Conservation (phyloP, 108 stramenopile species). For the Stephanodiscus minutulus region DNA sequence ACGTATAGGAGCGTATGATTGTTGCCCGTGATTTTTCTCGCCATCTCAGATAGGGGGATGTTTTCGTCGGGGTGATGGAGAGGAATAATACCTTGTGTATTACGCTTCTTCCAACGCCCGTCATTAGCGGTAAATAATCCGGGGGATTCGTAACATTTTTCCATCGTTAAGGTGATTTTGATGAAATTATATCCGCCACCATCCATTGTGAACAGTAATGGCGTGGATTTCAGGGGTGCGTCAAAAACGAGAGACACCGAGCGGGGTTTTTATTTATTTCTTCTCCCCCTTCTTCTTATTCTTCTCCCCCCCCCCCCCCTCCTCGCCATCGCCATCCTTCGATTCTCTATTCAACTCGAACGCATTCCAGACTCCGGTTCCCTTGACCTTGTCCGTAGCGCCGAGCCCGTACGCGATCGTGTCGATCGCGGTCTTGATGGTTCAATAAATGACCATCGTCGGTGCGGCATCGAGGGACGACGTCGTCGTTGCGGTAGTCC, state of each 20-base stretch:
- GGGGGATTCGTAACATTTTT: neutral
- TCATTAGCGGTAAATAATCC: conserved; percentile 10
- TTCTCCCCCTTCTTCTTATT: conserved; percentile 25
- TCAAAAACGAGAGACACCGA: too few relatives aligned
- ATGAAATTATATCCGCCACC: too few relatives aligned
- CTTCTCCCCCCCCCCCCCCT: conserved; percentile 25
- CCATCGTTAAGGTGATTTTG: neutral
- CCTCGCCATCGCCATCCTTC: conserved; percentile 34
- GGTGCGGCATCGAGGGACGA: conserved; percentile 60
- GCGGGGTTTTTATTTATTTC: too few relatives aligned
- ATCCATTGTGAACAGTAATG: too few relatives aligned
- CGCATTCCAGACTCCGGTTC: conserved; percentile 75
- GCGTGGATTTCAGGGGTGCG: neutral
- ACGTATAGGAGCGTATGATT: neutral
- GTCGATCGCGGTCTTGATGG: conserved; percentile 87
- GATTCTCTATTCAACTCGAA: conserved; percentile 69
- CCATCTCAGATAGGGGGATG: neutral
- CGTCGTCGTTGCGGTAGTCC: too few relatives aligned
- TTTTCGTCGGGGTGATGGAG: conserved; percentile 6
- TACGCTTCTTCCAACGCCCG: neutral
- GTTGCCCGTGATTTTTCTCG: neutral
- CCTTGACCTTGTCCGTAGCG: conserved; percentile 74
- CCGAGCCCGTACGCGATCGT: conserved; percentile 71
- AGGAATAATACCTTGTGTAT: neutral
- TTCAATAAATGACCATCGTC: conserved; percentile 88